These are phyloP conservation scores for Entomortierella parvispora DNA, from an alignment of 192 early-diverging fungal species.

Conservation along the genomic window DNA sequence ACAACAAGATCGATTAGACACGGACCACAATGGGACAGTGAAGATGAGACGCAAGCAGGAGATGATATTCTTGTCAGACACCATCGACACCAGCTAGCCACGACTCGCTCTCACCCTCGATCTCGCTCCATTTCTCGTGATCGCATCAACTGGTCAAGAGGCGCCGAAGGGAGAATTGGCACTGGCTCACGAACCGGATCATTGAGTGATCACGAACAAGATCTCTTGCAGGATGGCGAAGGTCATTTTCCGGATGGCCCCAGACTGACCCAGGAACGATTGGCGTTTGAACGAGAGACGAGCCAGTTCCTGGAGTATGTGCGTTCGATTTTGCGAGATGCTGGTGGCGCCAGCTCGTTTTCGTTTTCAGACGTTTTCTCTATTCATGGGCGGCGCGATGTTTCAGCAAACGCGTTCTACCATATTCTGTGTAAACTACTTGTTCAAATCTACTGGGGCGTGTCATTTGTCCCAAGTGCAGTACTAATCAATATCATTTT, in stretches of 20 bases:
- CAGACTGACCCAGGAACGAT: not conserved
- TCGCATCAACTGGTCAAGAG: no score
- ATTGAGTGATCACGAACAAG: not conserved
- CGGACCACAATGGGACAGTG: no score
- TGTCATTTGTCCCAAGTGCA: not conserved
- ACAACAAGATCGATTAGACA: no score
- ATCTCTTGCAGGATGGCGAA: not conserved
- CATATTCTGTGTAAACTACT: constrained; percentile 17
- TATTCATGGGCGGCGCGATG: constrained; percentile 8
- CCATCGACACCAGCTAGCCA: no score
- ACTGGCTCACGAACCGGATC: not conserved
- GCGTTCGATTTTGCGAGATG: constrained; percentile 8
- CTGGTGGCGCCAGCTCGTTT: not conserved
- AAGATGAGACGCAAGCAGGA: no score
- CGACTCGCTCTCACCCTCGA: no score
- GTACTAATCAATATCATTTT: not conserved
- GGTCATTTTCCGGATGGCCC: not conserved
- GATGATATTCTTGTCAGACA: no score
- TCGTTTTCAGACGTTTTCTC: constrained; percentile 14
- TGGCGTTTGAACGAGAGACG: constrained; percentile 17
- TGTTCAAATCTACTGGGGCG: not conserved
- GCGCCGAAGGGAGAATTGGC: no score
- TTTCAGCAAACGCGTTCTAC: constrained; percentile 36
- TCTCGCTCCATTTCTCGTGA: no score
- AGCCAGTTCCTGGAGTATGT: constrained; percentile 22